Conservation (phyloP, 345 rosid species). For the Gossypium anomalum region DNA sequence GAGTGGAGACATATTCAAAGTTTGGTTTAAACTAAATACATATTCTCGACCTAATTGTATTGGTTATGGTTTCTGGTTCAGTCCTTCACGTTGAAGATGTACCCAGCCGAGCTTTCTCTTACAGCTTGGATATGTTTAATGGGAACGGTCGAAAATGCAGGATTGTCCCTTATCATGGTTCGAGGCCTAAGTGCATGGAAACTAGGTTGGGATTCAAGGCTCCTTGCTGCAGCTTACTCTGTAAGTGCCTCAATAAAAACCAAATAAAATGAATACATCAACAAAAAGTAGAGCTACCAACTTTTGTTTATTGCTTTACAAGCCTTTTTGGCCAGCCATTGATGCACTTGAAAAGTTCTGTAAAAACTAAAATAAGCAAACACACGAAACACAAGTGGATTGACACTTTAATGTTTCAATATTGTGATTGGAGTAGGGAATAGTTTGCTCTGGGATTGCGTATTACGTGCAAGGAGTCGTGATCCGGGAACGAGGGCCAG, state of each 20-base stretch:
- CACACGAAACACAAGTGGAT: too few relatives aligned
- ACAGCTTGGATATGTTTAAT: not conserved
- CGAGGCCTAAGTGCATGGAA: not conserved
- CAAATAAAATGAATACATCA: too few relatives aligned
- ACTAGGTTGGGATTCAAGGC: not conserved
- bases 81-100: constrained; percentile 18
- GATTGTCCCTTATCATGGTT: not conserved
- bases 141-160: not conserved
- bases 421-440: constrained; percentile 43
- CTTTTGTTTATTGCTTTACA: not conserved
- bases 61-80: not conserved
- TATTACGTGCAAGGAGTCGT: constrained; percentile 80
- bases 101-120: constrained; percentile 66
- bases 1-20: not conserved
- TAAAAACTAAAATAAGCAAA: too few relatives aligned
- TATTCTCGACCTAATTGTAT: not conserved
- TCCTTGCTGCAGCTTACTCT: not conserved
- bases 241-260: not conserved
- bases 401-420: constrained; percentile 19
- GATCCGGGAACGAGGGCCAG: constrained; percentile 69
- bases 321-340: not conserved
- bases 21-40: not conserved
- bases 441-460: constrained; percentile 85
- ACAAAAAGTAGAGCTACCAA: not conserved
- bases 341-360: not conserved